Evolutionary conservation across 2,329 filamentous ascomycete species (phyloP).

Genomic region (Pseudogymnoascus sp.): DNA sequence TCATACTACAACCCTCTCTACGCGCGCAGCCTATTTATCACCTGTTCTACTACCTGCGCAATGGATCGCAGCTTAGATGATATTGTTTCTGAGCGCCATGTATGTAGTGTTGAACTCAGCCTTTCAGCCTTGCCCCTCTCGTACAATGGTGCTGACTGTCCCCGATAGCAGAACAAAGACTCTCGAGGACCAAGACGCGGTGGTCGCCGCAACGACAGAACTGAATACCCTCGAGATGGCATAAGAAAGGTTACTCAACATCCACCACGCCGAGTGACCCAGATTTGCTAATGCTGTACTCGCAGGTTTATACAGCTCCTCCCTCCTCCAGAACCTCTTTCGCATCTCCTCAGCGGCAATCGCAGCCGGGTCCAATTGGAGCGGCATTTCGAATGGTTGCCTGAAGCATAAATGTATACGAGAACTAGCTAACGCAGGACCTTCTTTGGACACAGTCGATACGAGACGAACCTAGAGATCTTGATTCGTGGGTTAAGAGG

Average conservation of each 20-base stretch:
- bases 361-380: constrained; percentile 17
- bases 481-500: constrained; percentile 55
- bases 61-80: constrained; percentile 62
- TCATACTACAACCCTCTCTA: constrained; percentile 1
- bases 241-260: constrained; percentile 69
- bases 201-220: constrained; percentile 28
- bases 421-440: constrained; percentile 40
- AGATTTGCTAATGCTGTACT: constrained; percentile 5
- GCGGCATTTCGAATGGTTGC: constrained; percentile 16
- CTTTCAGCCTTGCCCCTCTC: neutral
- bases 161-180: constrained; percentile 14
- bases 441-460: constrained; percentile 47
- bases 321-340: constrained; percentile 26
- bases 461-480: constrained; percentile 56
- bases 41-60: constrained; percentile 13
- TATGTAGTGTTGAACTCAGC: constrained; percentile 29
- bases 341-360: constrained; percentile 11
- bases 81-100: constrained; percentile 54
- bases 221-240: constrained; percentile 67
- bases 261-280: constrained; percentile 11
- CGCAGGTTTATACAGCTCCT: constrained; percentile 30
- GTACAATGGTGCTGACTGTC: neutral
- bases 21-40: neutral
- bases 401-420: neutral
- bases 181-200: constrained; percentile 25